phyloP scores from a whole-genome alignment of 2,329 filamentous ascomycete genomes.

The Cercospora sp. region DNA sequence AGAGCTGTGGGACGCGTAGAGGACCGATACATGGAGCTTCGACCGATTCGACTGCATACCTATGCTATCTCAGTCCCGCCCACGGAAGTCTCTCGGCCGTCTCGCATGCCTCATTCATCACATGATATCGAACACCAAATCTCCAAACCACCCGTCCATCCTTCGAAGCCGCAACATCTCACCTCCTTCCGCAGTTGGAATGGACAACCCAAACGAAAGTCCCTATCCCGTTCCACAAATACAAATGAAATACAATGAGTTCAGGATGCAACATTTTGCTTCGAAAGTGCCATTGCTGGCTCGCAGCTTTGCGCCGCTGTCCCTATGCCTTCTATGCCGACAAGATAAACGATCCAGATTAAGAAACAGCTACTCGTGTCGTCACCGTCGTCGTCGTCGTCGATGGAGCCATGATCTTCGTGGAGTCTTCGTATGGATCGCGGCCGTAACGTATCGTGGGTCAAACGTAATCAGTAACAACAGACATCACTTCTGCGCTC shows the following conservation, averaged over 20 bases:
- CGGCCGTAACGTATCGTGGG: conserved; percentile 26
- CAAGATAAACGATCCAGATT: conserved; percentile 12
- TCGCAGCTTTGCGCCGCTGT: conserved; percentile 33
- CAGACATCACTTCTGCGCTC: conserved; percentile 64
- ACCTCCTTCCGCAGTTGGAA: background rate
- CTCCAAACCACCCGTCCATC: background rate
- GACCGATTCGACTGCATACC: conserved; percentile 10
- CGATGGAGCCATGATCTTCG: conserved; percentile 21
- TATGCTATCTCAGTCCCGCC: conserved; percentile 9
- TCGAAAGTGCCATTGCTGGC: conserved; percentile 41
- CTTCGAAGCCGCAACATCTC: conserved; percentile 9
- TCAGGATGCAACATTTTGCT: conserved; percentile 14
- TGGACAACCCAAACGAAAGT: conserved; percentile 7
- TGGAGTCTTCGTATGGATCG: conserved; percentile 21
- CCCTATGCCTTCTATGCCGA: conserved; percentile 27
- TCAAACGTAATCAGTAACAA: conserved; percentile 15
- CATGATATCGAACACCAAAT: conserved; percentile 16
- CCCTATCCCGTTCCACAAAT: conserved; percentile 1
- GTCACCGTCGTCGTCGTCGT: conserved; percentile 8
- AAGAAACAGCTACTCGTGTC: conserved; percentile 7
- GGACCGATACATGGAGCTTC: conserved; percentile 64
- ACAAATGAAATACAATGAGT: conserved; percentile 14
- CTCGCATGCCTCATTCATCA: conserved; percentile 18
- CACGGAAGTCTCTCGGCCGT: conserved; percentile 18
- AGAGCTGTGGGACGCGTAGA: conserved; percentile 61